Evolutionary conservation across 208 protist species (phyloP).

Genomic region (Acanthamoeba culbertsoni): DNA sequence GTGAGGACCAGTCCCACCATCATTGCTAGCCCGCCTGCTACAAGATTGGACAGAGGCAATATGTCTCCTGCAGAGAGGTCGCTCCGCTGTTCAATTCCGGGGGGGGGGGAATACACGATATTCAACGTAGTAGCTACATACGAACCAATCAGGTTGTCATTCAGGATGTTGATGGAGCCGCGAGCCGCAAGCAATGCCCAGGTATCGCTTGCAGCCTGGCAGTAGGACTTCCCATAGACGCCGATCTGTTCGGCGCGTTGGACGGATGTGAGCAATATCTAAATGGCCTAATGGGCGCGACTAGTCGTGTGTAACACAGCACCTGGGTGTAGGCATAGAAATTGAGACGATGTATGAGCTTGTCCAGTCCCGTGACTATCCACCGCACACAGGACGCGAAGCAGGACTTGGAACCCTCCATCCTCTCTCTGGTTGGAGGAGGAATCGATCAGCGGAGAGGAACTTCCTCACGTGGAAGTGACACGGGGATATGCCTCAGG

Average conservation of each 20-base stretch:
- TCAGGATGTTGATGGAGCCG: constrained; percentile 54
- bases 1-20: neutral
- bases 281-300: neutral
- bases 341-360: constrained; percentile 64
- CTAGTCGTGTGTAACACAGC: too few relatives aligned
- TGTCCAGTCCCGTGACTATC: constrained; percentile 53
- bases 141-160: constrained; percentile 65
- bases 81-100: too few relatives aligned
- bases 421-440: neutral
- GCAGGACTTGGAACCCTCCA: neutral
- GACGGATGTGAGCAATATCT: neutral
- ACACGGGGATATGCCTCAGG: neutral
- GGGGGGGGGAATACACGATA: too few relatives aligned
- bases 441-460: neutral
- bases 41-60: neutral
- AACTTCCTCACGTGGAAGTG: neutral
- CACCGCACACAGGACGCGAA: neutral
- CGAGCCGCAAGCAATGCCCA: constrained; percentile 35
- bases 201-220: constrained; percentile 11
- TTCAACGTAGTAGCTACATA: too few relatives aligned
- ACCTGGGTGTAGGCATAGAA: constrained; percentile 70
- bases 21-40: constrained; percentile 63
- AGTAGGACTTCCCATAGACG: constrained; percentile 68
- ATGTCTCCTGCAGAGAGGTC: constrained; percentile 6
- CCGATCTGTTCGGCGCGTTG: neutral